Base-by-base conservation (phyloP, 129 eudicot species). In the Silybum marianum region DNA sequence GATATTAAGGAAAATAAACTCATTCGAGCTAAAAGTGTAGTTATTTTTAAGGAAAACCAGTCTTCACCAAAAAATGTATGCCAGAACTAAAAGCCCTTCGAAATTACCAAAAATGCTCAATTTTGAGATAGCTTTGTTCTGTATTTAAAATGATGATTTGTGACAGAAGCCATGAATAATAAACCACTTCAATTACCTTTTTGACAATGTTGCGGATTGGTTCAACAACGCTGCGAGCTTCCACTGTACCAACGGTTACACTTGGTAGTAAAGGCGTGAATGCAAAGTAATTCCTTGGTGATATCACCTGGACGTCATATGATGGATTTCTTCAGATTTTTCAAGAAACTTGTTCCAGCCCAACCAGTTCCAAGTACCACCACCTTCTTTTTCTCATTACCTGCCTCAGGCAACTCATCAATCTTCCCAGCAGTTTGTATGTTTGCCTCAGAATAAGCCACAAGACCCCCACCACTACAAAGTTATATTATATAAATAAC, bases 301-400 rank as follows among this genome's bases (percentile, higher is more conserved):
- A 92, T 87, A 94, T 90, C 79, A 94, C 97, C 81, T 94, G 96
- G 38, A 94, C 88, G 39, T 94, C 96, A 62, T 94, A 94, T 3
- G 92, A 83, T 62, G 98, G 84, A 82, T 92, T 92, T 82, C 77
- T 92, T 94, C 68, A 94, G 87, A 85, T 86, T 90, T 72, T 87
- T 94, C 88, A 94, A 78, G 90, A 94, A 94, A 85, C 98, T 94
- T 80, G 92, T 92, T 85, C 93, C 97, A 68, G 98, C 98, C 98
- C 98, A 94, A 85, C 98, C 98, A 83, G 98, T 94, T 79, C 98
- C 98, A 70, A 94, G 91, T 38, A 94, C 94, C 69, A 94, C 98
- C 80, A 94, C 94, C 84, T 82, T 87, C 88, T 94, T 94, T 79
- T 90, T 94, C 88, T 82, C 86, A 81, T 26, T 85, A 26, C 87